Conservation (phyloP, 2,329 filamentous ascomycete genomes). For the Stachybotrys chlorohalonatus region DNA sequence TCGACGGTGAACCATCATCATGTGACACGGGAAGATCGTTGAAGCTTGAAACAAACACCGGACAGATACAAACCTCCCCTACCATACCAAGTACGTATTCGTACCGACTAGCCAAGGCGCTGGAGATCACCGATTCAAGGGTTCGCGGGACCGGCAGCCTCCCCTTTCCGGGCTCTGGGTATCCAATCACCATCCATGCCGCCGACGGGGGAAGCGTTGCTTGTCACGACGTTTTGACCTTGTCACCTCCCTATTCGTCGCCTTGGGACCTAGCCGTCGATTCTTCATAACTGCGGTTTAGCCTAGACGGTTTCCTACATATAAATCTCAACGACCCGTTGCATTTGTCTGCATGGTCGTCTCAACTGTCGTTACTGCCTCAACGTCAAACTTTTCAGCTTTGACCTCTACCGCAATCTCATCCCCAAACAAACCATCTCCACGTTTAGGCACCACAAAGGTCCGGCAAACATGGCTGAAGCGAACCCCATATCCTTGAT, state of each 20-base stretch:
- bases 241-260: neutral
- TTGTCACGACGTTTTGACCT: neutral
- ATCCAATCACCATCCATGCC: neutral
- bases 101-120: no score
- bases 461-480: constrained; percentile 5
- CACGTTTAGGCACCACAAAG: no score
- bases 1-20: neutral
- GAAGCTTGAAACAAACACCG: neutral
- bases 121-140: neutral
- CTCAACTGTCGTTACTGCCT: no score
- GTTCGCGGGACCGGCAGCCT: neutral
- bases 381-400: no score
- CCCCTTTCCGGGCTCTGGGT: neutral
- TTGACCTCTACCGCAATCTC: no score
- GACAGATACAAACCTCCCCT: no score
- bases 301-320: no score
- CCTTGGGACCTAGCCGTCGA: no score
- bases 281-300: no score
- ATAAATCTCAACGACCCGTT: no score
- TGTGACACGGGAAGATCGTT: neutral
- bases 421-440: no score
- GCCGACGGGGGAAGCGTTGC: neutral
- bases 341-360: no score
- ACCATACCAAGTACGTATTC: neutral
- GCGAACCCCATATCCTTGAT: constrained; percentile 14